These are phyloP conservation scores for Ustulina deusta DNA, from an alignment of 2,329 filamentous ascomycete genomes.

Conservation along the genomic window DNA sequence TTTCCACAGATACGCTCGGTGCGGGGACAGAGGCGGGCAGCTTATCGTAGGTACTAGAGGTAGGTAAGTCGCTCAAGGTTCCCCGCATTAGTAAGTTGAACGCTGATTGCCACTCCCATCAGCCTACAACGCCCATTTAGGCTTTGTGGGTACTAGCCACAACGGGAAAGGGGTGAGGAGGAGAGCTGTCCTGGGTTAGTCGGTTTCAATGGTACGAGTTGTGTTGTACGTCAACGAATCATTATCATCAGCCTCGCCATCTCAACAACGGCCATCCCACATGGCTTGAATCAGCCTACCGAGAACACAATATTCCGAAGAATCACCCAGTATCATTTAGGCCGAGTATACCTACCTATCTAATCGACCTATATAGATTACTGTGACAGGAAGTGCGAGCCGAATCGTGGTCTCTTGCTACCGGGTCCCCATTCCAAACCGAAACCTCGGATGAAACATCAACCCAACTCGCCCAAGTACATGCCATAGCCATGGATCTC, in stretches of 20 bases:
- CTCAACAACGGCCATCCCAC: conserved; percentile 14
- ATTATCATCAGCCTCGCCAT: conserved; percentile 47
- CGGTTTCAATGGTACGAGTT: conserved; percentile 5
- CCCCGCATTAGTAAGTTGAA: conserved; percentile 27
- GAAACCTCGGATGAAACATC: conserved; percentile 32
- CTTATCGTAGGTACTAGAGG: not conserved
- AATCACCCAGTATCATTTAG: conserved; percentile 32
- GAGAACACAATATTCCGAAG: conserved; percentile 26
- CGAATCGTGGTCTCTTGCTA: conserved; percentile 17
- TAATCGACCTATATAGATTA: conserved; percentile 18
- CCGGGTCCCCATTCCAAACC: conserved; percentile 25
- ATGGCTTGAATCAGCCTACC: conserved; percentile 27
- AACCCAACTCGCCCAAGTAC: not conserved
- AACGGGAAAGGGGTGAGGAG: conserved; percentile 25
- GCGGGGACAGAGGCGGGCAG: not conserved
- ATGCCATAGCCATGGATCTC: conserved; percentile 78
- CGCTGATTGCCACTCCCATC: conserved; percentile 15
- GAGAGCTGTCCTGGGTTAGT: conserved; percentile 31
- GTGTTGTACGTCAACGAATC: conserved; percentile 46
- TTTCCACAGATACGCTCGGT: not conserved
- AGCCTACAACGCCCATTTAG: conserved; percentile 21
- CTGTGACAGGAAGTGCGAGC: conserved; percentile 15
- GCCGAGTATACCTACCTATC: conserved; percentile 18
- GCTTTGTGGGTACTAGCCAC: conserved; percentile 21
- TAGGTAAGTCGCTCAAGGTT: conserved; percentile 22